Conservation (phyloP, 345 rosid genomes). For the Boechera stricta region DNA sequence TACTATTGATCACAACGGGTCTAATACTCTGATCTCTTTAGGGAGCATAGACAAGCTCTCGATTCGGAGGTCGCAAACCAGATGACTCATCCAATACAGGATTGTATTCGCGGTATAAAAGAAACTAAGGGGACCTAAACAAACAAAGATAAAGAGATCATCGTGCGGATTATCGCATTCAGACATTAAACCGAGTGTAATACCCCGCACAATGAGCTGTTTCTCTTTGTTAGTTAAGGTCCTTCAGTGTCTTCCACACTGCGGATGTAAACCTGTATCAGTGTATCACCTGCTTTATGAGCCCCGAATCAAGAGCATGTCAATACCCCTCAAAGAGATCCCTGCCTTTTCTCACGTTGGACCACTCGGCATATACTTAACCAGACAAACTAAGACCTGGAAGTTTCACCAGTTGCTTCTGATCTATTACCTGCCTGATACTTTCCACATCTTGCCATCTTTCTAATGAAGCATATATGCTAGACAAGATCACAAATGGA, state of each 20-base stretch:
- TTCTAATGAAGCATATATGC: conserved; percentile 60
- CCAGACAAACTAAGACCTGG: conserved; percentile 57
- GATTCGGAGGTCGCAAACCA: neutral
- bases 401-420: conserved; percentile 54
- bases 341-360: conserved; percentile 1
- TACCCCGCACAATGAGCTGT: conserved; percentile 15
- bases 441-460: conserved; percentile 65
- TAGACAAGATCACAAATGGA: conserved; percentile 65
- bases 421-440: conserved; percentile 52
- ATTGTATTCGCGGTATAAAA: conserved; percentile 14
- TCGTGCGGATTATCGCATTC: conserved; percentile 17
- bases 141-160: conserved; percentile 26
- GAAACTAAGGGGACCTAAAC: neutral
- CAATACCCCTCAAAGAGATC: neutral
- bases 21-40: neutral
- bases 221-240: conserved; percentile 15
- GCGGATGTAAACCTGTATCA: neutral
- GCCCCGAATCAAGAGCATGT: neutral
- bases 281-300: neutral
- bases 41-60: neutral
- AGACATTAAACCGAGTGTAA: conserved; percentile 26
- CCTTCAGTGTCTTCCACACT: conserved; percentile 29
- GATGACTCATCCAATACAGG: neutral
- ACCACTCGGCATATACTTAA: conserved; percentile 23
- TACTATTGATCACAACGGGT: conserved; percentile 3